A percentile compares a stretch with the other conserved stretches of the same genome.
phyloP scores from a whole-genome alignment of 2,329 filamentous ascomycete species.

The Pochonia chlamydosporia region DNA sequence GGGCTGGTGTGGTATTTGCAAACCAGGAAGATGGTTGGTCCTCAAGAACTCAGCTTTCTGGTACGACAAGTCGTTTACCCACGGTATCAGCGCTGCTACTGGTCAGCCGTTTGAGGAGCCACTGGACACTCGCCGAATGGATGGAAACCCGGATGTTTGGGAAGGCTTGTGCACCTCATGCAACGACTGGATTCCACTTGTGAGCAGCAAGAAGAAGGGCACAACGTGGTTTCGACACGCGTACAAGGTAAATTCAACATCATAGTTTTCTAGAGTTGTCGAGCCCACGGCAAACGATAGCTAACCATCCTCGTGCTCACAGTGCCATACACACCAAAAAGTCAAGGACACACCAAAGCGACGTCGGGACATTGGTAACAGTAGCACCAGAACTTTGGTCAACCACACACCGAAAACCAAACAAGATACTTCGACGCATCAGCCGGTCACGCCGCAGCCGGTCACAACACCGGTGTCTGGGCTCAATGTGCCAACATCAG shows the following conservation, averaged over 20 bases:
- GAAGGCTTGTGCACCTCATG: conserved; percentile 74
- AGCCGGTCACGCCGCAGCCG: conserved; percentile 24
- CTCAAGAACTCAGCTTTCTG: conserved; percentile 88
- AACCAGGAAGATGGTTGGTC: conserved; percentile 78
- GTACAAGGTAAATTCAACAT: conserved; percentile 63
- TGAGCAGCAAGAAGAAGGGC: conserved; percentile 87
- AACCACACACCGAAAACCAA: conserved; percentile 40
- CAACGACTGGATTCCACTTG: conserved; percentile 73
- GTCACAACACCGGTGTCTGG: conserved; percentile 12
- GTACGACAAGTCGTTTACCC: conserved; percentile 89
- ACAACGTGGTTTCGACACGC: conserved; percentile 88
- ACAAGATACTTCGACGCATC: conserved; percentile 31
- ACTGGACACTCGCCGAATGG: conserved; percentile 67
- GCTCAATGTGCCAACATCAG: conserved; percentile 6
- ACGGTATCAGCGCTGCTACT: conserved; percentile 78
- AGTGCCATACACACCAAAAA: conserved; percentile 69
- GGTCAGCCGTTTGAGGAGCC: conserved; percentile 74
- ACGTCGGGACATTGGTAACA: conserved; percentile 54
- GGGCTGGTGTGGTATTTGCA: conserved; percentile 86
- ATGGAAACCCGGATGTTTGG: conserved; percentile 76
- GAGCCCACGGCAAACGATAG: background rate
- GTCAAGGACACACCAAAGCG: conserved; percentile 66
- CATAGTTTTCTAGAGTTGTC: background rate
- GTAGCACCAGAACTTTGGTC: conserved; percentile 29
- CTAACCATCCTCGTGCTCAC: conserved; percentile 1